phyloP scores from a whole-genome alignment of 2,329 filamentous ascomycete genomes.

The Fusarium beomiforme region DNA sequence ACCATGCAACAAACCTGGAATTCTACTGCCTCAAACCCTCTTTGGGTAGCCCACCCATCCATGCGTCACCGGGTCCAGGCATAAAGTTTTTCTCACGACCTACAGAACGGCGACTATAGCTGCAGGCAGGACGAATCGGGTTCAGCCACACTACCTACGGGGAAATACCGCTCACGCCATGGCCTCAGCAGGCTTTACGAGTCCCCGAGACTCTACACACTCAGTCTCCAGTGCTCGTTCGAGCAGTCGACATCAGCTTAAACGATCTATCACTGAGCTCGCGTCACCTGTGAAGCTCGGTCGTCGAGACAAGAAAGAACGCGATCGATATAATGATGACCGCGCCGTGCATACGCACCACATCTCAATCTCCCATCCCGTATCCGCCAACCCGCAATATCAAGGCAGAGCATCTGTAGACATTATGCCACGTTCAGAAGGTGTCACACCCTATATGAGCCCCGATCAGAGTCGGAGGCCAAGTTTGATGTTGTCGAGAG shows the following conservation, averaged over 20 bases:
- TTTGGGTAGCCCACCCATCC: slow-evolving; percentile 25
- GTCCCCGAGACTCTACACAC: slow-evolving; percentile 40
- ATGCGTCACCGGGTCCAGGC: slow-evolving; percentile 33
- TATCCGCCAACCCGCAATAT: slow-evolving; percentile 42
- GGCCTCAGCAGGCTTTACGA: slow-evolving; percentile 39
- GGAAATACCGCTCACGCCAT: slow-evolving; percentile 27
- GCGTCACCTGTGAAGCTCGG: slow-evolving; percentile 57
- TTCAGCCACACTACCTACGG: slow-evolving; percentile 7
- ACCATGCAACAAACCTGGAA: slow-evolving; percentile 27
- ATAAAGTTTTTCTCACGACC: background rate
- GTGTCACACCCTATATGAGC: slow-evolving; percentile 55
- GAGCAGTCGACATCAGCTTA: slow-evolving; percentile 61
- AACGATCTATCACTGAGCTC: slow-evolving; percentile 65
- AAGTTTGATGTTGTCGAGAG: slow-evolving; percentile 51
- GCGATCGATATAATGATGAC: slow-evolving; percentile 46
- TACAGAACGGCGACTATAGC: background rate
- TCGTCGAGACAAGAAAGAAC: slow-evolving; percentile 47
- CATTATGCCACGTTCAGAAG: slow-evolving; percentile 56
- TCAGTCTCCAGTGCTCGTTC: slow-evolving; percentile 40
- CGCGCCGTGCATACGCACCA: slow-evolving; percentile 32
- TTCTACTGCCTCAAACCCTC: slow-evolving; percentile 17
- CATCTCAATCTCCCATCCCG: slow-evolving; percentile 29
- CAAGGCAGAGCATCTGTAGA: slow-evolving; percentile 56
- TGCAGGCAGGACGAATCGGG: slow-evolving; percentile 24
- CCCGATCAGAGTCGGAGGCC: slow-evolving; percentile 56